Evolutionary conservation across 129 eudicot species (phyloP).

Genomic region (Lactuca saligna): DNA sequence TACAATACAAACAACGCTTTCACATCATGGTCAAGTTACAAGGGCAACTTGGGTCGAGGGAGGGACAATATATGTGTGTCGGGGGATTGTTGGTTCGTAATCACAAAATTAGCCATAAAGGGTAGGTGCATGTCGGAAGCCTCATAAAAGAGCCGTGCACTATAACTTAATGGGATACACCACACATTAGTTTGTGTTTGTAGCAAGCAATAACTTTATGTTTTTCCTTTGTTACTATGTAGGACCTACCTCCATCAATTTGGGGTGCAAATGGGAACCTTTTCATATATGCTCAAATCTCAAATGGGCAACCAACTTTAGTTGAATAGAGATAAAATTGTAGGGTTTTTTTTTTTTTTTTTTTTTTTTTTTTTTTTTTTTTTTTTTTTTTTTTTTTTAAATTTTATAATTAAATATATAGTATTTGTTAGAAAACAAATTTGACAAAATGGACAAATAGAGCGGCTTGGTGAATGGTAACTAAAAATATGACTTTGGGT

Average conservation of each 20-base stretch:
- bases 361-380: no score
- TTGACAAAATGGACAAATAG: no score
- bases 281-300: constrained; percentile 1
- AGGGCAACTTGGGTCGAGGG: no score
- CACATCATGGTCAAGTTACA: background rate
- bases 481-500: no score
- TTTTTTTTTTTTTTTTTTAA: no score
- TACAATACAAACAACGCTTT: background rate
- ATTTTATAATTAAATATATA: no score
- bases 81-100: constrained; percentile 9
- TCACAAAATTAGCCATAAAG: constrained; percentile 1
- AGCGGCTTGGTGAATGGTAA: no score
- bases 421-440: background rate
- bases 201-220: constrained; percentile 19
- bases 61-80: background rate
- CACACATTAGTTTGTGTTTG: constrained; percentile 19
- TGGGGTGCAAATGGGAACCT: constrained; percentile 7
- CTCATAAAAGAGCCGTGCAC: constrained; percentile 18
- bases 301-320: background rate
- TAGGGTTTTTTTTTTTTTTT: background rate
- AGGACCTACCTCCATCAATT: no score
- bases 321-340: background rate
- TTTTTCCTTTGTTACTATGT: background rate
- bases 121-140: constrained; percentile 14
- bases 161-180: constrained; percentile 15